Conservation (phyloP, 2,329 filamentous ascomycete species). For the Penicillium sp. region DNA sequence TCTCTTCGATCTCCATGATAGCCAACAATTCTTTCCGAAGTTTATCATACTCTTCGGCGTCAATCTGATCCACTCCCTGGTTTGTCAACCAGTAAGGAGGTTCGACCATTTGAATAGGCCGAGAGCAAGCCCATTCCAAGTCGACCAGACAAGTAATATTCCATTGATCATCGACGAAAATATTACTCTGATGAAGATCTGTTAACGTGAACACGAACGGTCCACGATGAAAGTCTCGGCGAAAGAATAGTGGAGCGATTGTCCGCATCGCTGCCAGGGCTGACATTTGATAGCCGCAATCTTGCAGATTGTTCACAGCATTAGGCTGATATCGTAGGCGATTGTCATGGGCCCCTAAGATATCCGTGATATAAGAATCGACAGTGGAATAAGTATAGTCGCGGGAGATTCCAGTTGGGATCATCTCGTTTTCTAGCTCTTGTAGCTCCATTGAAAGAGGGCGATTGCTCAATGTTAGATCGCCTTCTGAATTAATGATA, state of each 20-base stretch:
- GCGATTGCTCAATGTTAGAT: slow-evolving; percentile 13
- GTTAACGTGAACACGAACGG: slow-evolving; percentile 36
- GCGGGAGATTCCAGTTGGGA: slow-evolving; percentile 7
- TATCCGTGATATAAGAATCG: slow-evolving; percentile 9
- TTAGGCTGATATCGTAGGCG: slow-evolving; percentile 23
- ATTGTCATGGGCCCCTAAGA: slow-evolving; percentile 5
- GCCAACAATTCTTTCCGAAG: background rate
- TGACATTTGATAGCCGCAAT: slow-evolving; percentile 15
- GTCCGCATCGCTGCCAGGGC: slow-evolving; percentile 29
- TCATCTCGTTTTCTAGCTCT: slow-evolving; percentile 9
- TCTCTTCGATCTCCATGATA: background rate
- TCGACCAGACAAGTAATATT: slow-evolving; percentile 14
- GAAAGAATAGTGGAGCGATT: slow-evolving; percentile 25
- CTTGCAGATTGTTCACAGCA: slow-evolving; percentile 12
- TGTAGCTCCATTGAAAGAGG: slow-evolving; percentile 15
- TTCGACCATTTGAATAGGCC: slow-evolving; percentile 10
- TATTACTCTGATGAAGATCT: slow-evolving; percentile 36
- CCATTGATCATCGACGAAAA: slow-evolving; percentile 19
- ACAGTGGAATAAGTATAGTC: slow-evolving; percentile 2
- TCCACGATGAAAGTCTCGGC: slow-evolving; percentile 27
- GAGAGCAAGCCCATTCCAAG: slow-evolving; percentile 15
- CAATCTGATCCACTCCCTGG: slow-evolving; percentile 11
- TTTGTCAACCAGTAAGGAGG: slow-evolving; percentile 26
- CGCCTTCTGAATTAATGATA: slow-evolving; percentile 24
- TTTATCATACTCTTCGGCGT: background rate